Base-by-base conservation (phyloP, 202 grass and related monocot genomes). In the Brachypodium distachyon region DNA sequence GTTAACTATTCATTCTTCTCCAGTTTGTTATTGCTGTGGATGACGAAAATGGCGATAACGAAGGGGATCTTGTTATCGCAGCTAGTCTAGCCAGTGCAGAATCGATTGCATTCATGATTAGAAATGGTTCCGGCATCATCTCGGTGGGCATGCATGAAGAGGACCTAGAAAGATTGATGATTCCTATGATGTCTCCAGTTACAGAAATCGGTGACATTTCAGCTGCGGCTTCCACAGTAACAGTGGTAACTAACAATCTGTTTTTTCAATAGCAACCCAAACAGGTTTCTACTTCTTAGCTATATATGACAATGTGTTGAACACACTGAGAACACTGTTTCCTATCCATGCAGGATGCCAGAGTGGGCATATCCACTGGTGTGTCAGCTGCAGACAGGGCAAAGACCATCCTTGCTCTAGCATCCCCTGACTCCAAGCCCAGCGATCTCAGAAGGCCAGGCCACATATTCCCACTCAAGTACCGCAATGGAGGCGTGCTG, bases 1-100 rank as follows among this genome's bases (percentile, higher is more conserved):
- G 79, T 91, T 91, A 87, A 87, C 60, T 55, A 81, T 86, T 79
- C 81, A 87, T 91, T 88, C 75, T 89, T 90, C 73, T 92, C 73
- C 90, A 98, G 95, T 94, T 98, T 88, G 89, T 94, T 79, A 90
- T 98, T 86, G 95, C 87, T 86, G 91, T 98, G 86, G 89, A 98
- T 88, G 95, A 88, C 72, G 95, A 94, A 73, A 87, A 85, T 0
- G 87, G 91, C 22, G 88, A 88, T 28, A 82, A 78, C 0, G 85
- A 87, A 85, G 91, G 95, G 50, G 86, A 88, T 75, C 83, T 98
- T 77, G 54, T 94, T 56, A 98, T 94, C 87, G 95, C 91, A 68
- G 95, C 91, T 9, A 80, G 77, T 59, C 81, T 85, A 70, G 91
- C 82, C 12, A 87, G 82, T 50, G 69, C 82, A 33, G 56, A 85